These are phyloP conservation scores for Yamadazyma siamensis DNA, from an alignment of 1,139 yeast species.

Conservation along the genomic window DNA sequence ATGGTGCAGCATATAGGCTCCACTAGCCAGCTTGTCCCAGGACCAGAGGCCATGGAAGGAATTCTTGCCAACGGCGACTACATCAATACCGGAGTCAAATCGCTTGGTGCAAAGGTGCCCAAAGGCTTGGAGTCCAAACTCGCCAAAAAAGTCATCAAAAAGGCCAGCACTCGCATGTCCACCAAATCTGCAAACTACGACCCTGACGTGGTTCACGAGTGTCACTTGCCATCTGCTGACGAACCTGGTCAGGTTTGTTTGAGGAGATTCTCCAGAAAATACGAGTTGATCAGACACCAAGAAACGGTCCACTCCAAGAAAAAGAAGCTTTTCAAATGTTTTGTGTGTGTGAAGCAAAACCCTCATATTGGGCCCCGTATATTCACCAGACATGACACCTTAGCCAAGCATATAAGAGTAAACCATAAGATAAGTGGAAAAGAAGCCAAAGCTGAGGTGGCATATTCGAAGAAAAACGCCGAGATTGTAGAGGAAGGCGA, in stretches of 20 bases:
- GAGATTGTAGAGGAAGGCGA: conserved; percentile 46
- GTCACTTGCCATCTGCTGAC: conserved; percentile 47
- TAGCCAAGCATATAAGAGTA: conserved; percentile 87
- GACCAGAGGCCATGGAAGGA: conserved; percentile 5
- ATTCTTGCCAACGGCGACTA: conserved; percentile 21
- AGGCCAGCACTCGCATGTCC: conserved; percentile 22
- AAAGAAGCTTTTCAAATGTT: conserved; percentile 83
- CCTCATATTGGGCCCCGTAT: conserved; percentile 58
- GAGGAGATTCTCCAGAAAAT: conserved; percentile 87
- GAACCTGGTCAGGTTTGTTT: conserved; percentile 59
- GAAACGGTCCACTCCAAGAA: conserved; percentile 92
- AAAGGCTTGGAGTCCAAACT: conserved; percentile 21
- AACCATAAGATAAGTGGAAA: conserved; percentile 74
- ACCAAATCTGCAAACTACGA: conserved; percentile 45
- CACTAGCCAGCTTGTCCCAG: conserved; percentile 7
- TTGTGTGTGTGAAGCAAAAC: conserved; percentile 70
- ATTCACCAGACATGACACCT: conserved; percentile 90
- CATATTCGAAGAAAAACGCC: conserved; percentile 46
- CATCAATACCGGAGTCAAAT: conserved; percentile 21
- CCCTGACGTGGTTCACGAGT: conserved; percentile 49
- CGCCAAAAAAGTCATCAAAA: conserved; percentile 23
- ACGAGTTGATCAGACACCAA: conserved; percentile 91
- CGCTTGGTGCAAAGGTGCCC: conserved; percentile 18
- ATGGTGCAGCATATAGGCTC: conserved; percentile 7
- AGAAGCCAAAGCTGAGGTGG: conserved; percentile 58